Evolutionary conservation across 2,329 filamentous ascomycete genomes (phyloP), one percentile per base, ranked within the genome.

Genomic region (Grosmannia clavigera): DNA sequence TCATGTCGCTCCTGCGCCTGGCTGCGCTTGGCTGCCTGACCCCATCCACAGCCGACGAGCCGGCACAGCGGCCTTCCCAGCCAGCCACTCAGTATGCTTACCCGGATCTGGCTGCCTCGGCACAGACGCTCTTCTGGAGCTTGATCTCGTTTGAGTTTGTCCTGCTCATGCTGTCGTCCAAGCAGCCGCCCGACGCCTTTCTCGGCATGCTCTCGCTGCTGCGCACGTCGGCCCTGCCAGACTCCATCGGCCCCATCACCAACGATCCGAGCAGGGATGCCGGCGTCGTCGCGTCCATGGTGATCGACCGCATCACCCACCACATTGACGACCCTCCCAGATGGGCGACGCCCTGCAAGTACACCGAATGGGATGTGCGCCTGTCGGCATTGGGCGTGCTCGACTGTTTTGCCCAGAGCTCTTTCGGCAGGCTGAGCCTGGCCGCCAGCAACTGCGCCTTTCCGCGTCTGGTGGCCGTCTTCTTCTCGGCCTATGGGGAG

Each of bases 381-480:
- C 66, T 77, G 70, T 69, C 78, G 64, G 69, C 79, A 11, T 67
- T 86, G 50, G 75, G 76, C 54, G 78, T 83, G 2, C 72, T 86
- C 16, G 74, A 78, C n/a, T 75, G 79, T 2, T 85, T 91, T 68
- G 80, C 82, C 1, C 74, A 77, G 6, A 81, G 81, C n/a, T 72
- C 78, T 0, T 82, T 87, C 66, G 86, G 86, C 10, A 79, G 81
- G 1, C 69, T 76, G 29, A 81, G 87, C 54, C 78, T 96, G 10
- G 87, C 86, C 0, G 74, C 75, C 5, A 87, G 94, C 69, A 79
- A 81, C 3, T 81, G 80, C 50, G 84, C 84, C 14, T 82, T 95
- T 19, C 90, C 88, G 1, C 82, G 89, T 3, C 74, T 96, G 0
- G 85, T 95, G 31, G 57, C 53, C 29, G 61, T 55, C 5, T 54